These are phyloP conservation scores for Cercis canadensis DNA, from an alignment of 306 rosid species.

Conservation along the genomic window DNA sequence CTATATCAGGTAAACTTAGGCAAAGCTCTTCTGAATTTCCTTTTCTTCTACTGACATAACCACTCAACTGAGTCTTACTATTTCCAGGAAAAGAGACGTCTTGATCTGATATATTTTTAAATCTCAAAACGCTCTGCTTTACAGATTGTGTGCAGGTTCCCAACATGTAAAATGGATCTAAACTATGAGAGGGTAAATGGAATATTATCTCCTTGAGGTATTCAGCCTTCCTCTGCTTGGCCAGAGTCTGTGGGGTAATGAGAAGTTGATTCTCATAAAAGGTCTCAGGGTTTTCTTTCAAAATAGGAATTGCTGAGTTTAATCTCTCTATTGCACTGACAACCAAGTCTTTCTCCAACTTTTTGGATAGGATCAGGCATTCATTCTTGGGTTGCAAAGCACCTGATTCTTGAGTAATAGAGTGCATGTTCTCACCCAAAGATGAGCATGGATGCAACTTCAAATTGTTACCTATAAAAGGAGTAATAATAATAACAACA, in stretches of 20 bases:
- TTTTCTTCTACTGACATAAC: constrained; percentile 4
- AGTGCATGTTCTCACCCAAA: constrained; percentile 21
- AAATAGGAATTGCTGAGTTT: constrained; percentile 19
- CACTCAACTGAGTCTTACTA: constrained; percentile 4
- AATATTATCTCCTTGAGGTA: background rate
- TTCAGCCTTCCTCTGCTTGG: constrained; percentile 17
- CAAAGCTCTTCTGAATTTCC: background rate
- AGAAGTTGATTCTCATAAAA: constrained; percentile 23
- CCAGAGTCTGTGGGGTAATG: constrained; percentile 17
- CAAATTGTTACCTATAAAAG: constrained; percentile 35
- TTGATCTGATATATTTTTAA: constrained; percentile 13
- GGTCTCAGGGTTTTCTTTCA: constrained; percentile 8
- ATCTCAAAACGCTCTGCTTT: constrained; percentile 16
- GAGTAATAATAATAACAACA: constrained; percentile 6
- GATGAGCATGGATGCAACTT: constrained; percentile 35
- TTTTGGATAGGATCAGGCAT: constrained; percentile 29
- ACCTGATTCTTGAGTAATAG: constrained; percentile 26
- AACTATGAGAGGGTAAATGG: constrained; percentile 25
- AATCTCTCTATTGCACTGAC: constrained; percentile 13
- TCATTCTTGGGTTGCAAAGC: constrained; percentile 27
- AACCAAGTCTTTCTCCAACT: constrained; percentile 18
- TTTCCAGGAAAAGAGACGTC: constrained; percentile 11
- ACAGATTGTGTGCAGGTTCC: constrained; percentile 5
- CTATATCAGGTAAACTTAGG: constrained; percentile 24
- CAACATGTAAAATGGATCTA: constrained; percentile 26